These are phyloP conservation scores for Globisporangium acanthophoron DNA, from an alignment of 352 stramenopile genomes.

Conservation along the genomic window DNA sequence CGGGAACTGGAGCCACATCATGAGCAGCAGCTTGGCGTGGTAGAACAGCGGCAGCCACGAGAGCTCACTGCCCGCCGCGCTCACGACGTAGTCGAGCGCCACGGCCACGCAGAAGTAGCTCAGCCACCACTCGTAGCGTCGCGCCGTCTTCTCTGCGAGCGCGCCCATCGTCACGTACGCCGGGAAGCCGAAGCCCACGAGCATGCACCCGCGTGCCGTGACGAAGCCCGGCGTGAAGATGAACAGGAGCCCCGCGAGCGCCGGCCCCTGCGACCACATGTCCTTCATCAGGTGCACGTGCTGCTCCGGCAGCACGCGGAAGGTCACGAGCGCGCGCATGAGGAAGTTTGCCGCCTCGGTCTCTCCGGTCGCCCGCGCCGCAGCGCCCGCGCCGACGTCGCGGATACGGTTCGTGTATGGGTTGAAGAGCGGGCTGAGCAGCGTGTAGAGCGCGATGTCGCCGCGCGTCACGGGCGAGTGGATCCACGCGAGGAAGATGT, in stretches of 20 bases:
- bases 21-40: conserved; percentile 74
- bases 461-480: conserved; percentile 71
- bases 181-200: conserved; percentile 80
- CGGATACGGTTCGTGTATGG: conserved; percentile 69
- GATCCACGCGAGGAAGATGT: conserved; percentile 76
- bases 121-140: conserved; percentile 87
- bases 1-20: conserved; percentile 89
- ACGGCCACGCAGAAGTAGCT: conserved; percentile 76
- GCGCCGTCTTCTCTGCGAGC: conserved; percentile 64
- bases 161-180: conserved; percentile 78
- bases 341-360: conserved; percentile 59
- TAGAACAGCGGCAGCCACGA: conserved; percentile 85
- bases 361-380: conserved; percentile 9
- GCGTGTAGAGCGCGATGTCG: conserved; percentile 63
- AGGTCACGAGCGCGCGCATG: conserved; percentile 54
- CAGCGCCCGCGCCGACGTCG: conserved; percentile 20
- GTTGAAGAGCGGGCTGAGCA: conserved; percentile 60
- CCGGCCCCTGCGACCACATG: conserved; percentile 72
- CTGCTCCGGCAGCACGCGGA: conserved; percentile 59
- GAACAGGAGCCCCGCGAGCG: conserved; percentile 73
- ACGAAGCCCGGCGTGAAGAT: conserved; percentile 84
- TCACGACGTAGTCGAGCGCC: conserved; percentile 64
- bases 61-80: conserved; percentile 41
- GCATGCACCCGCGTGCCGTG: conserved; percentile 59
- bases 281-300: conserved; percentile 71